These are phyloP conservation scores for Triangularia verruculosa DNA, from an alignment of 2,329 filamentous ascomycete genomes.

Conservation along the genomic window DNA sequence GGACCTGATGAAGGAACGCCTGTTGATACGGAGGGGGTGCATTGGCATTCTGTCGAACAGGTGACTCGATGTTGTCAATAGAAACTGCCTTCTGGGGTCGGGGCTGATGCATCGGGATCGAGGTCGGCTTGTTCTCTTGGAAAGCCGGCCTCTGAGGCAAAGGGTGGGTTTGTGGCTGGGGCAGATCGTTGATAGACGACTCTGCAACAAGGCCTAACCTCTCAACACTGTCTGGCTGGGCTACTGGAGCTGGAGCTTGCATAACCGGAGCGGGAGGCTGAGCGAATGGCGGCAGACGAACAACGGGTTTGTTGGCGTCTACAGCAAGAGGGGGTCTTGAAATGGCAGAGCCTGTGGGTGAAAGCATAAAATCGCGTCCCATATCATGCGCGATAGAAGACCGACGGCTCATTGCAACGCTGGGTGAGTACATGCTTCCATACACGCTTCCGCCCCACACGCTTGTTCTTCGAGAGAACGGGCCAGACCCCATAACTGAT, in stretches of 20 bases:
- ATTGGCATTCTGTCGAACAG: constrained; percentile 51
- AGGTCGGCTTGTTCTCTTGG: constrained; percentile 53
- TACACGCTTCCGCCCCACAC: constrained; percentile 66
- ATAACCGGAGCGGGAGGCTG: constrained; percentile 22
- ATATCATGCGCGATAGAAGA: constrained; percentile 72
- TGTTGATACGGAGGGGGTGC: constrained; percentile 61
- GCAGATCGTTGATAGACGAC: constrained; percentile 49
- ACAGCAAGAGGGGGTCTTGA: constrained; percentile 62
- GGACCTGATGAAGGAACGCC: constrained; percentile 94
- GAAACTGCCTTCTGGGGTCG: constrained; percentile 93
- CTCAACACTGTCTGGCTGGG: constrained; percentile 22
- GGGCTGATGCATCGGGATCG: constrained; percentile 83
- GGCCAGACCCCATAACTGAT: constrained; percentile 65
- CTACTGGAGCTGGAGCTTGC: constrained; percentile 17
- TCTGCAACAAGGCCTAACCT: constrained; percentile 29
- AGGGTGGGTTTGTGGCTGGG: constrained; percentile 56
- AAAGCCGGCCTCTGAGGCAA: constrained; percentile 57
- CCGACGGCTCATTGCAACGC: constrained; percentile 80
- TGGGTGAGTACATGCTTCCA: constrained; percentile 79
- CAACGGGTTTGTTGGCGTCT: constrained; percentile 68
- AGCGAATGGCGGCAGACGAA: constrained; percentile 71
- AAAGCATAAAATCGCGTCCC: constrained; percentile 71
- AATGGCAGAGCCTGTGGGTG: constrained; percentile 75
- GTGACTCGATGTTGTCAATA: constrained; percentile 87
- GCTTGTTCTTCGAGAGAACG: constrained; percentile 77